phyloP scores from a whole-genome alignment of 441 rosid species.

The Eutrema salsugineum region DNA sequence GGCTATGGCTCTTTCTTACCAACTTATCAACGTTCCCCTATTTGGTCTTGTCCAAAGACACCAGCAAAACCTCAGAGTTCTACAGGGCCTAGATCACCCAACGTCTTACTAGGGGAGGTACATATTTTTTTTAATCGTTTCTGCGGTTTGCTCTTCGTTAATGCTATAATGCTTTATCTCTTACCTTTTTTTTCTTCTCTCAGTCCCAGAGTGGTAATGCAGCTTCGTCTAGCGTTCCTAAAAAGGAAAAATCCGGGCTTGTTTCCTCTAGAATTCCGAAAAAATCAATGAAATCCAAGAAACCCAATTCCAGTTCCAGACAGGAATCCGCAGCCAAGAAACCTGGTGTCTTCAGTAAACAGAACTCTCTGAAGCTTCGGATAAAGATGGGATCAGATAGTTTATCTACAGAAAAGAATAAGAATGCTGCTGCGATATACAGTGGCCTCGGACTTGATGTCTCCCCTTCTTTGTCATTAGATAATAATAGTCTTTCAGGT shows the following conservation, averaged over 20 bases:
- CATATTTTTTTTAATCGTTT: background rate
- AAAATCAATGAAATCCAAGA: constrained; percentile 38
- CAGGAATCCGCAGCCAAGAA: constrained; percentile 46
- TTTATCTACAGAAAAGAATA: constrained; percentile 63
- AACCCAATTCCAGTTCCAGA: constrained; percentile 33
- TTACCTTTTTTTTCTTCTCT: background rate
- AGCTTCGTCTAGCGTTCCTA: constrained; percentile 42
- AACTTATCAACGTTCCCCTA: constrained; percentile 77
- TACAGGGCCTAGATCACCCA: constrained; percentile 59
- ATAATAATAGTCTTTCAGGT: constrained; percentile 76
- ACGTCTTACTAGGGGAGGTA: constrained; percentile 68
- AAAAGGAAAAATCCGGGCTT: constrained; percentile 43
- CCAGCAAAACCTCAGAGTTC: constrained; percentile 53
- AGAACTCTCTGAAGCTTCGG: constrained; percentile 76
- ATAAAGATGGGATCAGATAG: constrained; percentile 87
- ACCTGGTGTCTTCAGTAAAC: constrained; percentile 50
- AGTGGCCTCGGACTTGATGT: constrained; percentile 96
- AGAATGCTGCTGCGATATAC: constrained; percentile 82
- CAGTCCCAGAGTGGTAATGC: constrained; percentile 50
- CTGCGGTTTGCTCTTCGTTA: background rate
- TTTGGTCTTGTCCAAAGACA: constrained; percentile 56
- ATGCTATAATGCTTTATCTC: constrained; percentile 21
- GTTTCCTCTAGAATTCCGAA: constrained; percentile 46
- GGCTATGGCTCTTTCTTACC: constrained; percentile 98
- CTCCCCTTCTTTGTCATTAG: constrained; percentile 84